Evolutionary conservation across 2,329 filamentous ascomycete genomes (phyloP), one percentile per base, ranked within the genome.

Genomic region (Fusarium goolgardi): DNA sequence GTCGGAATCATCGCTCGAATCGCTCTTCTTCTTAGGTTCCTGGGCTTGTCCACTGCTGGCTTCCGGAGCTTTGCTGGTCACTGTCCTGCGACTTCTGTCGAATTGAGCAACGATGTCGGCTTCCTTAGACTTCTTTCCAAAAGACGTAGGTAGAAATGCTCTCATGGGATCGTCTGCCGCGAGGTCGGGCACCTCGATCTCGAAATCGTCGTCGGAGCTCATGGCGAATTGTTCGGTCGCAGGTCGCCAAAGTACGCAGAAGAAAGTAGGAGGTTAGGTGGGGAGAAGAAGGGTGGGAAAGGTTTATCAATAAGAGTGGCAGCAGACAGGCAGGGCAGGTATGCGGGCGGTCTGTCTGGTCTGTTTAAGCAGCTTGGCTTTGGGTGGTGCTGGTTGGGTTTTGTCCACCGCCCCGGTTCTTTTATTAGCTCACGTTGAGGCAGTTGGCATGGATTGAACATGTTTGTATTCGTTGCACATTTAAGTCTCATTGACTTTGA

Each of bases 71-170:
- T 40, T 56, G 25, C 16, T 44, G n/a, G 52, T 63, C 41, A 73
- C 81, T 52, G 81, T 79, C 76, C 94, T 86, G 76, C 91, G 91
- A 72, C 90, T 92, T 71, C 89, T 87, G 73, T 95, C 89, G 70
- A 98, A 91, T 79, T 97, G 94, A 58, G 90, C 90, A 54, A 89
- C 87, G 67, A 95, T 84, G 78, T 97, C 88, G 71, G 91, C 83
- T 67, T 90, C 87, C 71, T 88, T 90, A 37, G 88, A 85, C 77
- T 91, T 91, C 78, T 95, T 97, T 53, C 95, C 95, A 77, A 98
- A 97, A 0, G 92, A 88, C 4, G 89, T 84, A 1, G 95, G 94
- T 63, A 97, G 81, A 75, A 94, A 96, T 51, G 88, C 85, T 75
- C 90, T 86, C 84, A 95, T 86, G 40, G 90, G 89, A 67, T 93